These are phyloP conservation scores for Leishmania braziliensis DNA, from an alignment of 208 protist genomes.

Conservation along the genomic window DNA sequence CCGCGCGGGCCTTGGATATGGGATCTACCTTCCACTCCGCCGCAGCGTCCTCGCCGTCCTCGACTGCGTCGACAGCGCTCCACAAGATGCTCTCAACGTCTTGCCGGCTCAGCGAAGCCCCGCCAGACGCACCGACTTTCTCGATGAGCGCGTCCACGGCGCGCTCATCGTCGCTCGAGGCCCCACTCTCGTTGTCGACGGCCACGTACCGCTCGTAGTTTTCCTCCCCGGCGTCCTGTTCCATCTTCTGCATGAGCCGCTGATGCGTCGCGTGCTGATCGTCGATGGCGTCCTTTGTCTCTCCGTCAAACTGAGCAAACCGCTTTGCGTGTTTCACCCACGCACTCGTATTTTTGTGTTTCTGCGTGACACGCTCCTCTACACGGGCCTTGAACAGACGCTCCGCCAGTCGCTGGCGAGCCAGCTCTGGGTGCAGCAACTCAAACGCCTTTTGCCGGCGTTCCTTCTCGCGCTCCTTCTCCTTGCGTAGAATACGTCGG, in stretches of 20 bases:
- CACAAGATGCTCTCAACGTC: constrained; percentile 55
- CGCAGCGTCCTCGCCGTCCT: constrained; percentile 10
- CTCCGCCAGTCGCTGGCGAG: constrained; percentile 68
- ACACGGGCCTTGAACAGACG: constrained; percentile 81
- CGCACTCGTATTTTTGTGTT: constrained; percentile 92
- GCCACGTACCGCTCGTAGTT: constrained; percentile 61
- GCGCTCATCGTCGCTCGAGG: constrained; percentile 77
- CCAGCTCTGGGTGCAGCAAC: constrained; percentile 87
- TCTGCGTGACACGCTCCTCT: constrained; percentile 89
- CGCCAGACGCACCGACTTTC: constrained; percentile 22
- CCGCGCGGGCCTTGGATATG: constrained; percentile 65
- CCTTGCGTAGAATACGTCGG: constrained; percentile 90
- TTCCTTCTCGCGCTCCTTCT: constrained; percentile 89
- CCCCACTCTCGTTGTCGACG: constrained; percentile 41
- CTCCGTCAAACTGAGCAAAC: constrained; percentile 75
- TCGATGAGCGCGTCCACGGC: constrained; percentile 81
- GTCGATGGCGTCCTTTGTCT: constrained; percentile 87
- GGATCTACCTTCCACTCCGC: constrained; percentile 28
- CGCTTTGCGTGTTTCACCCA: constrained; percentile 92
- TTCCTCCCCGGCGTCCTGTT: constrained; percentile 83
- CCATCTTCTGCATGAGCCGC: constrained; percentile 90
- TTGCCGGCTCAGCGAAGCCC: constrained; percentile 15
- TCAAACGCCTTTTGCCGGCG: constrained; percentile 82
- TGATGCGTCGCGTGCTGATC: constrained; percentile 87
- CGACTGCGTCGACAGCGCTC: constrained; percentile 30